Evolutionary conservation across 768 basidiomycete species (phyloP), one percentile per base, ranked within the genome.

Genomic region (Tulasnella calospora): DNA sequence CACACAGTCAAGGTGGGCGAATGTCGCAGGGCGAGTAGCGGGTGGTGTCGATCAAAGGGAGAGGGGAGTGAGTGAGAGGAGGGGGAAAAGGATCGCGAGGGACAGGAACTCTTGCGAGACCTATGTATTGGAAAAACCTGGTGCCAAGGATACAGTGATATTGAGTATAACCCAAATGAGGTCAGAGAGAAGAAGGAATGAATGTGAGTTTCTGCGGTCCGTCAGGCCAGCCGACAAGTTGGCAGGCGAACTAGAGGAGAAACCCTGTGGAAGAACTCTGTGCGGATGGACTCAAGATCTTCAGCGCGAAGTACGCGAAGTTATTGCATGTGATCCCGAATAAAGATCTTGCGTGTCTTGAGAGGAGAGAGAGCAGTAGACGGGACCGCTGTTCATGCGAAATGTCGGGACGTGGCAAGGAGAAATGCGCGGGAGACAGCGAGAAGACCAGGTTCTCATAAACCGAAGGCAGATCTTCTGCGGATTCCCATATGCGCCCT

Each of bases 321-420:
- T 44, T 44, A 44, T 44, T 44, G 55, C 55, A 57, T 57, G 55
- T 57, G 55, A 57, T 57, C 55, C 55, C 55, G 55, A 57, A 13
- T 23, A 23, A n/a, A 44, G 41, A 44, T 44, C 41, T 44, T 44
- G 41, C 41, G 41, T 9, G 41, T 40, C 38, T 55, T n/a, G 41
- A 44, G 41, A 44, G 41, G 12, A 10, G 12, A 10, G 41, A 44
- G 41, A 44, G 41, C 21, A 57, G 1, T 23, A 57, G 10, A 57
- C 55, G 55, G 55, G n/a, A n/a, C 55, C 55, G 55, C 55, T n/a
- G 55, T 30, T 57, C 55, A 57, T 57, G 55, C 55, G 55, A 57
- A 57, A 57, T 57, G 55, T 57, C 55, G 55, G 55, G 55, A 57
- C 55, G 55, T 57, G 55, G 55, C 55, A 57, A 57, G 55, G 55